phyloP scores from a whole-genome alignment of 2,329 filamentous ascomycete genomes.

The Colletotrichum sp. region DNA sequence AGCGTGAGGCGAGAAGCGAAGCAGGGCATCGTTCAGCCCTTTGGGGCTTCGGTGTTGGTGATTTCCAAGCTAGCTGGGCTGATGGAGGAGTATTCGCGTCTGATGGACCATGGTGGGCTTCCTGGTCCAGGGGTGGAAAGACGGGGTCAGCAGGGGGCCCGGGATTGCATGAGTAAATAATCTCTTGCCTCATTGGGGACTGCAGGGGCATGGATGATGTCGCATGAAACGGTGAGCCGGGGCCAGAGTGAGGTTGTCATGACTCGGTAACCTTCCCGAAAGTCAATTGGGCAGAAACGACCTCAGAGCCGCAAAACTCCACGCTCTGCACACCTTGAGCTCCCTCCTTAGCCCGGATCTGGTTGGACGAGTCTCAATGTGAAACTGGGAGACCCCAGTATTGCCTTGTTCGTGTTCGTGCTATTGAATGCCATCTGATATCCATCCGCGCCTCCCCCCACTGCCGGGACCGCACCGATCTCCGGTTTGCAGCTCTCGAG shows the following conservation, averaged over 20 bases:
- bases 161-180: neutral
- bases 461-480: neutral
- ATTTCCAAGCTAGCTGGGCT: constrained; percentile 5
- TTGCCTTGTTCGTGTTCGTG: constrained; percentile 6
- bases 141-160: neutral
- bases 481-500: neutral
- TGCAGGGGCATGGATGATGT: neutral
- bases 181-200: neutral
- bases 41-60: neutral
- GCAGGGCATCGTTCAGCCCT: constrained; percentile 4
- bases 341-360: neutral
- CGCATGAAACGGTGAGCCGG: constrained; percentile 14
- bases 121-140: neutral
- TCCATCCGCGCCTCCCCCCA: constrained; percentile 1
- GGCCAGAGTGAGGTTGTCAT: neutral
- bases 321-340: neutral
- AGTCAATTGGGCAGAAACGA: neutral
- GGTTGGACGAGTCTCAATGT: constrained; percentile 6
- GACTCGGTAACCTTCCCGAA: constrained; percentile 13
- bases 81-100: neutral
- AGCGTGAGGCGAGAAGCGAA: neutral
- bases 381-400: constrained; percentile 3
- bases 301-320: constrained; percentile 7
- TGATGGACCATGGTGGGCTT: neutral
- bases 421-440: neutral